Conservation (phyloP, 2,329 filamentous ascomycete species). For the Aspergillus sp. region DNA sequence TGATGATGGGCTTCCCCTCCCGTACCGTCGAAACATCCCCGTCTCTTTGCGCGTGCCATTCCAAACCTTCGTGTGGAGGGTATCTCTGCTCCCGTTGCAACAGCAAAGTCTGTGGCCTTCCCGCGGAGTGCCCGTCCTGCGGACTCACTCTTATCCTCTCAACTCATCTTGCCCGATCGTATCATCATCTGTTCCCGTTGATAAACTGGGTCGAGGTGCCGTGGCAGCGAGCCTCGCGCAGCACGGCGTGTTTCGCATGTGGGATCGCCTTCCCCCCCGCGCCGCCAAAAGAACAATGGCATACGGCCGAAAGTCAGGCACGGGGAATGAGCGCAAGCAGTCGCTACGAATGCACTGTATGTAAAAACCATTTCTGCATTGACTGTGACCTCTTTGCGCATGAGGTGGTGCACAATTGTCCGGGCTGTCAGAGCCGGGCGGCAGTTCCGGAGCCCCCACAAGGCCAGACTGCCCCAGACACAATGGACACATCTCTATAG, state of each 20-base stretch:
- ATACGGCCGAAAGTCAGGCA: slow-evolving; percentile 32
- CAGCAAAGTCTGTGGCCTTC: slow-evolving; percentile 84
- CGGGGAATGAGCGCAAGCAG: slow-evolving; percentile 80
- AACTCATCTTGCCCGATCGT: slow-evolving; percentile 87
- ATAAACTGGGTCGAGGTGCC: slow-evolving; percentile 87
- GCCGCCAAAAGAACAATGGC: slow-evolving; percentile 38
- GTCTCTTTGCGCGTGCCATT: slow-evolving; percentile 89
- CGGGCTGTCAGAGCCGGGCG: slow-evolving; percentile 67
- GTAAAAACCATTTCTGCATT: slow-evolving; percentile 89
- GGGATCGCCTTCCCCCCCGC: slow-evolving; percentile 65
- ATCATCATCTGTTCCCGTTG: slow-evolving; percentile 88
- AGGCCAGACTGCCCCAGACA: slow-evolving; percentile 27
- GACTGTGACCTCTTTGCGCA: slow-evolving; percentile 97
- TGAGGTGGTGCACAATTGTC: slow-evolving; percentile 92
- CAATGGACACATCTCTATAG: slow-evolving; percentile 29
- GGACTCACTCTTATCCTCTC: slow-evolving; percentile 89
- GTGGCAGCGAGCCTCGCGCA: slow-evolving; percentile 67
- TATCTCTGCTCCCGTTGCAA: slow-evolving; percentile 88
- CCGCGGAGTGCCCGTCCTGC: slow-evolving; percentile 87
- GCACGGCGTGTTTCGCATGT: slow-evolving; percentile 74
- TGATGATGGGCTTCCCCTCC: slow-evolving; percentile 98
- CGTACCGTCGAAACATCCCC: slow-evolving; percentile 69
- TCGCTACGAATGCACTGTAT: slow-evolving; percentile 86
- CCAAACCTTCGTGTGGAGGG: slow-evolving; percentile 74
- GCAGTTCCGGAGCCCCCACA: slow-evolving; percentile 3